Evolutionary conservation across 129 eudicot genomes (phyloP).

Genomic region (Flaveria sonorensis): DNA sequence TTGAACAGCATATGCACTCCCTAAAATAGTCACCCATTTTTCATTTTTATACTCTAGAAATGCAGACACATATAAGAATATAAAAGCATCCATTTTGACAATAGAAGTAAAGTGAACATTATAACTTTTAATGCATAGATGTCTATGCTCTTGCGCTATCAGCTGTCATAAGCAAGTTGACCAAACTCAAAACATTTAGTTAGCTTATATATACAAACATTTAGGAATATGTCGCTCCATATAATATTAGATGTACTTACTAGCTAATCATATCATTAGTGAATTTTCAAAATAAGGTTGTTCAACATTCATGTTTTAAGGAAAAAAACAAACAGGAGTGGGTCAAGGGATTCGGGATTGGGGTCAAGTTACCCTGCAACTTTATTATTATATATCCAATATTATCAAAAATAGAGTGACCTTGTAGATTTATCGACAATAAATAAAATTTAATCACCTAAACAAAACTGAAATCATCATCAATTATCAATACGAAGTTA

Average conservation of each 20-base stretch:
- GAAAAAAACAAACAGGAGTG: neutral
- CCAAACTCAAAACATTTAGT: constrained; percentile 7
- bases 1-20: neutral
- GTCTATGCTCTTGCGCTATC: neutral
- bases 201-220: constrained; percentile 12
- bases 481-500: no score
- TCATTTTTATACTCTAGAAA: neutral
- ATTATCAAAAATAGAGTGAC: no score
- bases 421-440: no score
- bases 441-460: no score
- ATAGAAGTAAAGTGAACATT: constrained; percentile 8
- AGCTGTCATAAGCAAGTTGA: neutral
- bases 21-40: neutral
- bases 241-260: neutral
- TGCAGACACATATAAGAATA: neutral
- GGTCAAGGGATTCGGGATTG: no score
- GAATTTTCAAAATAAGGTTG: neutral
- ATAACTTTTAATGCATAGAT: neutral
- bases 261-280: neutral
- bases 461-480: no score
- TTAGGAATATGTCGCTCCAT: neutral
- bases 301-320: neutral
- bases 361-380: no score
- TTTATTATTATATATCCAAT: no score
- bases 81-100: neutral